Evolutionary conservation across 2,329 filamentous ascomycete species (phyloP), one percentile per base, ranked within the genome.

Genomic region (Leptographium galeiforme): DNA sequence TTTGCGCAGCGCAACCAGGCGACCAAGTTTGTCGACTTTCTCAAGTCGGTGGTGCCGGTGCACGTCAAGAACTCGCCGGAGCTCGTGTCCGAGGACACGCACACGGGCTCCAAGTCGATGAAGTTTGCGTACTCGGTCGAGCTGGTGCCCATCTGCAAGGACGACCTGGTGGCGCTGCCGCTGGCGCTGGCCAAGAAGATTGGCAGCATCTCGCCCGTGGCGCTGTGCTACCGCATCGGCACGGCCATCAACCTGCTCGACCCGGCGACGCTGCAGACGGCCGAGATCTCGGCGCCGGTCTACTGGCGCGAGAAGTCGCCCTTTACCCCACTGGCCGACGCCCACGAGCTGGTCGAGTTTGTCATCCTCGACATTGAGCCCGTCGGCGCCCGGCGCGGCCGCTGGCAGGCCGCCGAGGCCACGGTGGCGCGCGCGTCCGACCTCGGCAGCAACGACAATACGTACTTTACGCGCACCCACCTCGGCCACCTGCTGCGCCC

Each of bases 351-450:
- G 14, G 84, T 87, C 25, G 93, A 98, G 67, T 98, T 97, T 63
- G 82, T 97, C 55, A 77, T 98, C 41, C 87, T 98, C 73, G 93
- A 98, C 63, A 91, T 96, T 56, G 93, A 98, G 66, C 82, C 83
- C 1, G 75, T 85, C 0, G 86, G 85, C 34, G 75, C 76, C 25
- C 78, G 80, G 55, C 89, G 86, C 61, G 93, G 93, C 53, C 87
- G 87, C 60, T 94, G 84, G 76, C 75, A 85, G 53, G 79, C 95
- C 4, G 86, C 88, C 10, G 93, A 98, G 70, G 88, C 83, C 8
- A 95, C 89, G 1, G 84, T 98, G 10, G 89, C 89, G 16, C 83
- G 87, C 32, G 87, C 91, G 8, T 83, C 87, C 0, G 93, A 98
- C 64, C 78, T 97, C 51, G 90, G 90, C 54, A 71, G 76, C 57